These are phyloP conservation scores for Diplodia scrobiculata DNA, from an alignment of 2,329 filamentous ascomycete genomes.

Conservation along the genomic window DNA sequence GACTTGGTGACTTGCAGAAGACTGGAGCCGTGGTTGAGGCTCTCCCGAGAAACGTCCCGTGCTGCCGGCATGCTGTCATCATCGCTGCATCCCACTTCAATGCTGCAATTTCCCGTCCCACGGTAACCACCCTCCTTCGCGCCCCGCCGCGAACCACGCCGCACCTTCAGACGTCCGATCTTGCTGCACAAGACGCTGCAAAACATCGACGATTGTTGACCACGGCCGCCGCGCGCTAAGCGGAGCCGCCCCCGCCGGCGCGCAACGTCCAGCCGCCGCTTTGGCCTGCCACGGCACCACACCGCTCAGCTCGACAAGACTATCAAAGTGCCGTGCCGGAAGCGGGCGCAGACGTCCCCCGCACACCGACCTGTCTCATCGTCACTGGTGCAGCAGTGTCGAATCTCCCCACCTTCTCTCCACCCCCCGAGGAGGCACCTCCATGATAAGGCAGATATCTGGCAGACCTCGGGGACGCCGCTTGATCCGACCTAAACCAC, in stretches of 20 bases:
- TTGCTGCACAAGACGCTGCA: background rate
- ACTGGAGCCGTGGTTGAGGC: constrained; percentile 4
- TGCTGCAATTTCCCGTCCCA: constrained; percentile 17
- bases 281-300: background rate
- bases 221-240: background rate
- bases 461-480: background rate
- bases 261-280: background rate
- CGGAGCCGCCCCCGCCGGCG: background rate
- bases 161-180: constrained; percentile 18
- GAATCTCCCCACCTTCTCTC: constrained; percentile 12
- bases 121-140: constrained; percentile 19
- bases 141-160: constrained; percentile 11
- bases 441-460: constrained; percentile 7
- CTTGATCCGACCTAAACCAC: background rate
- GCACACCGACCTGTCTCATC: background rate
- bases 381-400: background rate
- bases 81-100: background rate
- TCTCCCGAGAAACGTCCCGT: background rate
- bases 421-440: background rate
- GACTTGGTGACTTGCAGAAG: constrained; percentile 12
- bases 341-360: background rate
- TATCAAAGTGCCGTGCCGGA: background rate
- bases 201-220: too few relatives aligned
- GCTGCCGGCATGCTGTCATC: constrained; percentile 2
- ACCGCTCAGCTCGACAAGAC: constrained; percentile 4